Evolutionary conservation across 2,329 filamentous ascomycete genomes (phyloP), one percentile per base, ranked within the genome.

Genomic region (Trichoderma sp.): DNA sequence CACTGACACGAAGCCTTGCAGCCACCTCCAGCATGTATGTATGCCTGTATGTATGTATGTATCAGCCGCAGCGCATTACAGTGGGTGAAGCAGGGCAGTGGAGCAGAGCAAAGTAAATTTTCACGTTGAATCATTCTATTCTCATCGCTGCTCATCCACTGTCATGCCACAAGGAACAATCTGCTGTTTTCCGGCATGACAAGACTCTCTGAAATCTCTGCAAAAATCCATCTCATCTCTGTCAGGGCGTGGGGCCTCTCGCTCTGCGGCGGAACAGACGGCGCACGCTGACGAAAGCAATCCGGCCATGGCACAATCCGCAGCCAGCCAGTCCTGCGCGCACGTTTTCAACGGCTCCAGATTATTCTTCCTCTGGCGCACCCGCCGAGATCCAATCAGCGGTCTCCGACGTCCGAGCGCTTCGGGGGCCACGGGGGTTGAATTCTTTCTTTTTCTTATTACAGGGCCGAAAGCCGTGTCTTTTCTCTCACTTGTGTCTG

Each of bases 251-350:
- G 62, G 62, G 47, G 34, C 21, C 6, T 24, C 47, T 34, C 30
- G 2, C 26, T 6, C 21, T 60, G 24, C 14, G 19, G 50, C 63
- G 56, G 63, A 21, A 60, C n/a, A 45, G 43, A 61, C 41, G 63
- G 56, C 21, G 15, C 43, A 55, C 9, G 41, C 62, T 64, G 54
- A 64, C 62, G 62, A 57, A 45, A 19, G 28, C 30, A 24, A 43
- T 39, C 34, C 34, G 34, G 14, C 30, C 9, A 61, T 65, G 55
- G 55, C 39, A 60, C 26, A 65, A 61, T 61, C 47, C 34, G 63
- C 41, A 63, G 51, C 41, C 61, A 44, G 57, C 59, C 58, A 66
- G 58, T 66, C 60, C 64, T 64, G 57, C 64, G 47, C 56, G 64
- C 64, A 65, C 64, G 64, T 65, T 66, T 66, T 66, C n/a, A 58